These are phyloP conservation scores for Prunus kanzakura DNA, from an alignment of 306 rosid species.

Conservation along the genomic window DNA sequence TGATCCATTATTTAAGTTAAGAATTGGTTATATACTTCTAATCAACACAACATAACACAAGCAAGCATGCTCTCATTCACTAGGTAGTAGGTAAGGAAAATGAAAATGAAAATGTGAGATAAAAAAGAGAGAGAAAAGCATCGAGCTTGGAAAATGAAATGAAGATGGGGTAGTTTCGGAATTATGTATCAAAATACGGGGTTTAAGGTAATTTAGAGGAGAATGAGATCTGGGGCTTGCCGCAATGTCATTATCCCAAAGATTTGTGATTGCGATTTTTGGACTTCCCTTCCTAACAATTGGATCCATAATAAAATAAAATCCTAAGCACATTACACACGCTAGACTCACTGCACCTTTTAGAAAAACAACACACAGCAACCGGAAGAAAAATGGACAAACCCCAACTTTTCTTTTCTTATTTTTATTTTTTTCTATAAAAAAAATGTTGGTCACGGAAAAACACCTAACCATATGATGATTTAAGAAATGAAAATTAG, in stretches of 20 bases:
- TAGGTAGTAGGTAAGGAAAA: too few species aligned
- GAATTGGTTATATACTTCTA: too few species aligned
- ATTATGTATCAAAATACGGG: conserved; percentile 4
- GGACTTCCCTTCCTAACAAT: conserved; percentile 24
- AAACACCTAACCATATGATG: too few species aligned
- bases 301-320: not conserved
- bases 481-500: not conserved
- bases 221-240: conserved; percentile 67
- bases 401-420: not conserved
- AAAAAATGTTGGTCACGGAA: too few species aligned
- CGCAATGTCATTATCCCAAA: conserved; percentile 67
- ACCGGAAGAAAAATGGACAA: too few species aligned
- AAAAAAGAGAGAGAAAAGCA: too few species aligned
- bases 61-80: too few species aligned
- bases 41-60: too few species aligned
- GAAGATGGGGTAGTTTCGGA: conserved; percentile 13
- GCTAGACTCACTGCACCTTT: not conserved
- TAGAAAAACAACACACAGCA: not conserved
- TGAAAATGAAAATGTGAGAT: too few species aligned
- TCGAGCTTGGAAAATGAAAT: not conserved
- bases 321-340: not conserved
- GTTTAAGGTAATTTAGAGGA: conserved; percentile 24
- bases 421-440: too few species aligned
- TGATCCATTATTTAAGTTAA: too few species aligned
- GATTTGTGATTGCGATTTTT: conserved; percentile 79